These are phyloP conservation scores for Nicotiana knightiana DNA, from an alignment of 257 asterid genomes.

Conservation along the genomic window DNA sequence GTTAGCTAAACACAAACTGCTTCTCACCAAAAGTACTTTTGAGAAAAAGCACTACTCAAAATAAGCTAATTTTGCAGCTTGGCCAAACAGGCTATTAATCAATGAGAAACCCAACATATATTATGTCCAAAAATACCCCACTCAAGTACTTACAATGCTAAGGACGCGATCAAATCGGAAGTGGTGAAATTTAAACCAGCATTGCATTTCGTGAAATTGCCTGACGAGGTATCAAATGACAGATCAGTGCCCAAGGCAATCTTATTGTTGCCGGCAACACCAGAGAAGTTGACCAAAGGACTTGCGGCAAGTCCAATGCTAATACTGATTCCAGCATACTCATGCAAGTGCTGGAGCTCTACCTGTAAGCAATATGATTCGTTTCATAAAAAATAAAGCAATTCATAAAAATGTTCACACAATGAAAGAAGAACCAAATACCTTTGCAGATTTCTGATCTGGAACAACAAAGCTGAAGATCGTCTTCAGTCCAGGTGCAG, in stretches of 20 bases:
- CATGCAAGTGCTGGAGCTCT: conserved; percentile 85
- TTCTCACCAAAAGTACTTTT: too few species aligned
- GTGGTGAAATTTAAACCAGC: conserved; percentile 58
- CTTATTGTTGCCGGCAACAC: conserved; percentile 65
- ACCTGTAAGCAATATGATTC: conserved; percentile 34
- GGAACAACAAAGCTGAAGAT: conserved; percentile 75
- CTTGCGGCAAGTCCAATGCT: conserved; percentile 78
- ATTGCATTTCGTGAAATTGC: conserved; percentile 63
- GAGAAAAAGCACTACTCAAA: too few species aligned
- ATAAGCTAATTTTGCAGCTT: too few species aligned
- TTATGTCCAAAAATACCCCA: background rate
- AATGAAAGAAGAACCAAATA: conserved; percentile 9
- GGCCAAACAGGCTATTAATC: too few species aligned
- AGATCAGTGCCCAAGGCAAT: conserved; percentile 69
- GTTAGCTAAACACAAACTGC: too few species aligned
- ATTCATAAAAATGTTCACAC: background rate
- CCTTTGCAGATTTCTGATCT: conserved; percentile 95
- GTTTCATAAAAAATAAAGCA: background rate
- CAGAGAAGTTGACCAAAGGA: conserved; percentile 83
- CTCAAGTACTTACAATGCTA: conserved; percentile 52
- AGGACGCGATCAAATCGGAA: conserved; percentile 72
- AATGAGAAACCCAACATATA: background rate
- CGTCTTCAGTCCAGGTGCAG: conserved; percentile 97
- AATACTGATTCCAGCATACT: conserved; percentile 80
- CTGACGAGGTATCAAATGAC: conserved; percentile 80